Evolutionary conservation across 164 flowering plant genomes (phyloP).

Genomic region (Echeveria elegans): DNA sequence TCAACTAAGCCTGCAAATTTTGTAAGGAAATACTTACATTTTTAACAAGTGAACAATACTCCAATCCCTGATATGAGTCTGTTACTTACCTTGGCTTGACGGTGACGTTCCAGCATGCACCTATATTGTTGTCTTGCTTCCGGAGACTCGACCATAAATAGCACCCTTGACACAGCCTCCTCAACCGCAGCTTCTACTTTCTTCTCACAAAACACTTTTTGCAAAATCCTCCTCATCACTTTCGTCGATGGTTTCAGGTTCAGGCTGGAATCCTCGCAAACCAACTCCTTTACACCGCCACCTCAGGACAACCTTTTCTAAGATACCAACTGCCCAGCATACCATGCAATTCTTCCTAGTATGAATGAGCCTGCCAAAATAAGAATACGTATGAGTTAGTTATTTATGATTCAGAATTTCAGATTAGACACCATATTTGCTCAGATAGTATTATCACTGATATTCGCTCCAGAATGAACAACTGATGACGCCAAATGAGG

Average conservation of each 20-base stretch:
- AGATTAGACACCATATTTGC: too few relatives aligned
- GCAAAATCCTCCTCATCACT: slow-evolving; percentile 76
- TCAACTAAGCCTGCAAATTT: background rate
- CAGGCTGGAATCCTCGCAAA: slow-evolving; percentile 59
- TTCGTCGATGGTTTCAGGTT: slow-evolving; percentile 45
- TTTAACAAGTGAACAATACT: too few relatives aligned
- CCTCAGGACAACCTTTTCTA: slow-evolving; percentile 77
- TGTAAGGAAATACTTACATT: background rate
- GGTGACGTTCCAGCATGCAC: too few relatives aligned
- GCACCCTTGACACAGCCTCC: slow-evolving; percentile 69
- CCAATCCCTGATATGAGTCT: too few relatives aligned
- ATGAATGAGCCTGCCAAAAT: slow-evolving; percentile 80
- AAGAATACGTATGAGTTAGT: background rate
- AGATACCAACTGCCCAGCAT: slow-evolving; percentile 80
- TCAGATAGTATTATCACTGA: too few relatives aligned
- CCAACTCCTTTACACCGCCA: slow-evolving; percentile 92
- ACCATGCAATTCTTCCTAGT: slow-evolving; percentile 72
- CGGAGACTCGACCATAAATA: slow-evolving; percentile 81
- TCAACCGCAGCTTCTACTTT: slow-evolving; percentile 70
- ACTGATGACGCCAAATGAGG: too few relatives aligned
- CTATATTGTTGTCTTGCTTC: too few relatives aligned
- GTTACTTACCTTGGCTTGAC: too few relatives aligned
- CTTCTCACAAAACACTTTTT: slow-evolving; percentile 67
- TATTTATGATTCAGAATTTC: background rate
- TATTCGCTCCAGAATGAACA: too few relatives aligned